Conservation (phyloP, 768 basidiomycete genomes). For the Grammothele lineata region DNA sequence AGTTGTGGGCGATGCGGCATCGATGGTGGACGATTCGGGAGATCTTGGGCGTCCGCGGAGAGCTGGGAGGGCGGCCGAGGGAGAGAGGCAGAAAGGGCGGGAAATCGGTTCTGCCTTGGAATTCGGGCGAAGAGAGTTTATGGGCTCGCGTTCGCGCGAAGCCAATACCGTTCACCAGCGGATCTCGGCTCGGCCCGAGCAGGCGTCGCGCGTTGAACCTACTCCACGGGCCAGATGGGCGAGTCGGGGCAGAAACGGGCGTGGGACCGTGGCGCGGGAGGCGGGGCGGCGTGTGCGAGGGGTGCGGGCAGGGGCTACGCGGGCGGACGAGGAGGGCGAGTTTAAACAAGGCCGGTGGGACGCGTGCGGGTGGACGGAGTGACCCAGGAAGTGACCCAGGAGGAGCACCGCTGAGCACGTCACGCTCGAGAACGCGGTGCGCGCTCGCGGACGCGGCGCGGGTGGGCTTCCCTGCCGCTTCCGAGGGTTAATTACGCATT, state of each 20-base stretch:
- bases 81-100: too few species aligned
- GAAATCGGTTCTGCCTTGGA: too few species aligned
- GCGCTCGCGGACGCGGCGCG: background rate
- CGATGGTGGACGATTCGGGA: too few species aligned
- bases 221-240: too few species aligned
- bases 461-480: slow-evolving; percentile 14
- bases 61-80: too few species aligned
- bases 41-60: too few species aligned
- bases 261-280: background rate
- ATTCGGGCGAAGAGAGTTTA: slow-evolving; percentile 4
- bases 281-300: background rate
- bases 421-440: too few species aligned
- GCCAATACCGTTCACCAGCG: slow-evolving; percentile 6
- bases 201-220: too few species aligned
- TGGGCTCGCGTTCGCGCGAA: background rate
- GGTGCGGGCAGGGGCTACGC: background rate
- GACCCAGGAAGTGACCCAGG: too few species aligned
- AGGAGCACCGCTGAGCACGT: background rate
- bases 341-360: background rate
- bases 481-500: slow-evolving; percentile 13
- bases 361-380: background rate
- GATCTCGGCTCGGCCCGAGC: slow-evolving; percentile 15
- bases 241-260: too few species aligned
- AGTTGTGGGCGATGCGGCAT: too few species aligned
- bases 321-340: background rate